These are phyloP conservation scores for Leccinum barrowsii DNA, from an alignment of 768 basidiomycete genomes.

Conservation along the genomic window DNA sequence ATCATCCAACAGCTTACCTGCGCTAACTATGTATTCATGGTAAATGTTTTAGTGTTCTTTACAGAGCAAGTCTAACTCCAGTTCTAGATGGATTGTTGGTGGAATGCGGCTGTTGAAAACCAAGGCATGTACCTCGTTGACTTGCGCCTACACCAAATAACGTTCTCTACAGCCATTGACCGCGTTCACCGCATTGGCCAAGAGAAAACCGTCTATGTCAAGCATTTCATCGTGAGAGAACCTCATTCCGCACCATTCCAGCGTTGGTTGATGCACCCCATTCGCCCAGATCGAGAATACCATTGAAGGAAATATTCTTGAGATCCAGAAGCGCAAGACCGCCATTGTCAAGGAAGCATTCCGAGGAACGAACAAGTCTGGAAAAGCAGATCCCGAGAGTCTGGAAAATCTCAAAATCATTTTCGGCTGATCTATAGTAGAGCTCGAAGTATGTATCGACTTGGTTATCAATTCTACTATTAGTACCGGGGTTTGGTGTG, in stretches of 20 bases:
- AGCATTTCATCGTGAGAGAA: constrained; percentile 70
- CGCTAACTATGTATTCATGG: constrained; percentile 88
- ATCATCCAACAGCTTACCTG: constrained; percentile 52
- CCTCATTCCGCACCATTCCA: background rate
- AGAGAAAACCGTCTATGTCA: constrained; percentile 77
- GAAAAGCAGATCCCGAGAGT: constrained; percentile 60
- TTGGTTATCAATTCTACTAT: too few species aligned
- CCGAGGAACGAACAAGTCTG: constrained; percentile 46
- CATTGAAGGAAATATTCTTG: constrained; percentile 74
- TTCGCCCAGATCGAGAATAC: constrained; percentile 58
- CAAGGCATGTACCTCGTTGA: constrained; percentile 50
- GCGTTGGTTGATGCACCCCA: background rate
- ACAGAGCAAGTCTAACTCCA: constrained; percentile 1
- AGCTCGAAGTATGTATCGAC: constrained; percentile 10
- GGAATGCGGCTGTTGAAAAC: constrained; percentile 81
- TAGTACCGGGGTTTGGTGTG: too few species aligned
- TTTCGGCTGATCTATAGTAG: constrained; percentile 37
- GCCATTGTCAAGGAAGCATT: constrained; percentile 86
- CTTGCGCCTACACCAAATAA: constrained; percentile 4
- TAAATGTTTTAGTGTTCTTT: constrained; percentile 25
- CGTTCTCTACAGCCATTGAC: constrained; percentile 62
- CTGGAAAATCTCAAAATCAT: constrained; percentile 67
- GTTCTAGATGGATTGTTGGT: constrained; percentile 86
- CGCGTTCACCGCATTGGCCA: constrained; percentile 85
- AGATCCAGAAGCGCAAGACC: constrained; percentile 83